phyloP scores from a whole-genome alignment of 176 grass and related monocot genomes.

The Oryza longistaminata region DNA sequence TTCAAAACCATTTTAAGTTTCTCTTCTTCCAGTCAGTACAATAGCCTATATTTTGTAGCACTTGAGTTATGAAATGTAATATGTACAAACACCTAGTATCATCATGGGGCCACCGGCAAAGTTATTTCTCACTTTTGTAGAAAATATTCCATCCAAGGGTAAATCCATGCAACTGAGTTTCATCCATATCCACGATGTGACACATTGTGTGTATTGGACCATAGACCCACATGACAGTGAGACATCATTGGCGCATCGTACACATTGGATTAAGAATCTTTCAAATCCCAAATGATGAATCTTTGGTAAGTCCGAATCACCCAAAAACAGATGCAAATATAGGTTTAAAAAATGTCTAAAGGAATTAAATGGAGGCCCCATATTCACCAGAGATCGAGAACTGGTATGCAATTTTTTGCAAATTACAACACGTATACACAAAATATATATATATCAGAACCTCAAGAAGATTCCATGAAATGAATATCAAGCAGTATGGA shows the following conservation, averaged over 20 bases:
- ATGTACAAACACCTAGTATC: constrained; percentile 13
- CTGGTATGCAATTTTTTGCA: neutral
- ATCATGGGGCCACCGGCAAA: neutral
- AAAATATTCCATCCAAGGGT: too few relatives aligned
- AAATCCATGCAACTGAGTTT: too few relatives aligned
- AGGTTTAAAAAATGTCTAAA: neutral
- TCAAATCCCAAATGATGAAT: neutral
- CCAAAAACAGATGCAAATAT: neutral
- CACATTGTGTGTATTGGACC: neutral
- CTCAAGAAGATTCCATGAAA: neutral
- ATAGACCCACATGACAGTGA: neutral
- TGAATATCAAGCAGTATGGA: neutral
- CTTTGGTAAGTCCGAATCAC: neutral
- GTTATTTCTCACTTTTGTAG: neutral
- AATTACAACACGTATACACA: neutral
- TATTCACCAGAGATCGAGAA: neutral
- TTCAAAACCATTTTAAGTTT: neutral
- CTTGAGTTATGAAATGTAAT: neutral
- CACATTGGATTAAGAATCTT: neutral
- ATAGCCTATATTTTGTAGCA: neutral
- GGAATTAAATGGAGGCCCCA: neutral
- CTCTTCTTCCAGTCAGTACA: neutral
- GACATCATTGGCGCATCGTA: neutral
- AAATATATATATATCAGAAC: neutral
- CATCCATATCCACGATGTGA: too few relatives aligned